phyloP scores from a whole-genome alignment of 768 basidiomycete genomes.

The Lanmaoa rubissima region DNA sequence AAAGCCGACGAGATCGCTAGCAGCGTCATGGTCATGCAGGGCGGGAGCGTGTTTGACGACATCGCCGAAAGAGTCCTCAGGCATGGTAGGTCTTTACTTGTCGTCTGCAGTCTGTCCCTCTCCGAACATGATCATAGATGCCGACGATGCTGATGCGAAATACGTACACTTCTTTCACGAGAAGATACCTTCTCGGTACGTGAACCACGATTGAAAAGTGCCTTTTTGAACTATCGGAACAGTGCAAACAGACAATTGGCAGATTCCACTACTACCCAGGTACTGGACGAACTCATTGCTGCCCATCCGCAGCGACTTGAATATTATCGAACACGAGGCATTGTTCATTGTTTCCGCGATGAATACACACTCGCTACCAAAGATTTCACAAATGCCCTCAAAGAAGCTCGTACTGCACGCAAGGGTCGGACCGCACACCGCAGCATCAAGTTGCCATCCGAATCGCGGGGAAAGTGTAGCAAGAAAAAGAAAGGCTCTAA shows the following conservation, averaged over 20 bases:
- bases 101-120: not conserved
- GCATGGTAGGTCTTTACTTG: constrained; percentile 43
- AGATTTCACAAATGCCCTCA: constrained; percentile 80
- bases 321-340: constrained; percentile 86
- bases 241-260: constrained; percentile 66
- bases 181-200: constrained; percentile 88
- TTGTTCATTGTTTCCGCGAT: constrained; percentile 86
- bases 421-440: constrained; percentile 60
- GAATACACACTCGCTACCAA: constrained; percentile 72
- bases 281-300: constrained; percentile 77
- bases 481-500: constrained; percentile 54
- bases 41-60: constrained; percentile 89
- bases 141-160: constrained; percentile 71
- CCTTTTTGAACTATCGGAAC: constrained; percentile 18
- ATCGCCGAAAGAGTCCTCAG: constrained; percentile 85
- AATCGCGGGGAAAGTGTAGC: constrained; percentile 42
- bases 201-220: constrained; percentile 10
- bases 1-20: constrained; percentile 88
- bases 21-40: constrained; percentile 95
- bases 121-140: constrained; percentile 46
- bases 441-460: constrained; percentile 37
- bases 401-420: constrained; percentile 70
- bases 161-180: constrained; percentile 96
- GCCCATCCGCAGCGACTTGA: constrained; percentile 74
- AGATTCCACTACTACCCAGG: constrained; percentile 75